Base-by-base conservation (phyloP, 176 grass and related monocot species). In the Elaeis guineensis region DNA sequence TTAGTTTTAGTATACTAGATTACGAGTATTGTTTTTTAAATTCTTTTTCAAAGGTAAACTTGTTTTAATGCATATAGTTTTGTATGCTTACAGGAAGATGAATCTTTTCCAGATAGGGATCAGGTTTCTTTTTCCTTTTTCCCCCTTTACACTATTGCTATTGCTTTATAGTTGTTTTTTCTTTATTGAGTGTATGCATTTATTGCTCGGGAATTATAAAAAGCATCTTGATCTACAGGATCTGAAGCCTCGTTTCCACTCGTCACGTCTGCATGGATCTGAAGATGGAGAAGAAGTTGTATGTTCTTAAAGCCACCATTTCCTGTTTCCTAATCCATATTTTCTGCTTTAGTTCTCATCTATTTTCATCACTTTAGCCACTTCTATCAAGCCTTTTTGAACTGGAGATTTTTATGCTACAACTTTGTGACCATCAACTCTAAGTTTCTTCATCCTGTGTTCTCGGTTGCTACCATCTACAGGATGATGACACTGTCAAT, bases 401-500 rank as follows among this genome's bases (percentile, higher is more conserved):
- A 14, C 35, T 3, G 35, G 35, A 44, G 35, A 44, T 14, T 44
- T 44, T 44, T 9, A 44, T 6, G 6, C 9, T 12, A 44, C 35
- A 44, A 44, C 8, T 44, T 44, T 44, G 35, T 44, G 11, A 14
- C 35, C 35, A 44, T 44, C 35, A 44, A 12, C 35, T 44, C 11
- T 44, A 11, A 44, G 35, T 11, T 44, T 44, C 35, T 11, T 44
- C 8, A 14, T 44, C 9, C 6, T 44, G 9, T 44, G 9, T 44
- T 44, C 35, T 44, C 30, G 16, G 51, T 44, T 44, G 35, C 25
- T 73, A 22, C 25, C 67, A 57, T 72, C 26, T 73, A 59, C 73
- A 98, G 94, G 88, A 98, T 55, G 87, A 97, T 51, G 94, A 93
- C 72, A 83, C 86, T 49, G 85, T 98, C 64, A 98, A 93, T 75